Evolutionary conservation across 495 filamentous ascomycete species (phyloP).

Genomic region (Mycothermus thermophilus): DNA sequence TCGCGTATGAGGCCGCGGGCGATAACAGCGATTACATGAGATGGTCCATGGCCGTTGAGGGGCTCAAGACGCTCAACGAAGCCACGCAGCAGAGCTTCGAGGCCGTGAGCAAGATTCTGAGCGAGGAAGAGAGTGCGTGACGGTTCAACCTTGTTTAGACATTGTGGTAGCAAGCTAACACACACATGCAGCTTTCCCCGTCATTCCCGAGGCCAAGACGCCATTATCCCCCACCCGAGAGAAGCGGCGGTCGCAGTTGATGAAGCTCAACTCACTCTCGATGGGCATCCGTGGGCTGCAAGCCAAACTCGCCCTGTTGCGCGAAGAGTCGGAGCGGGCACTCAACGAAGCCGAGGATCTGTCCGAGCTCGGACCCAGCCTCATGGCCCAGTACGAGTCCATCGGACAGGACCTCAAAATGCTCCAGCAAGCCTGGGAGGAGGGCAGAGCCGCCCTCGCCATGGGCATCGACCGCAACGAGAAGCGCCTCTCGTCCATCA

Average conservation of each 20-base stretch:
- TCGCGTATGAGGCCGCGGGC: slow-evolving; percentile 79
- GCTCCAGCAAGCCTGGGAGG: slow-evolving; percentile 83
- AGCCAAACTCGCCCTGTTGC: slow-evolving; percentile 83
- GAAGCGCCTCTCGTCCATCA: slow-evolving; percentile 55
- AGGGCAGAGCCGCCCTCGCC: slow-evolving; percentile 61
- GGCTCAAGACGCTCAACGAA: slow-evolving; percentile 48
- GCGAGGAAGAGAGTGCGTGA: slow-evolving; percentile 68
- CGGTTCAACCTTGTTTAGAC: neutral
- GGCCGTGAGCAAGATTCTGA: slow-evolving; percentile 51
- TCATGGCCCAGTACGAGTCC: slow-evolving; percentile 85
- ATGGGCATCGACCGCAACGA: slow-evolving; percentile 60
- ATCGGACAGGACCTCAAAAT: slow-evolving; percentile 76
- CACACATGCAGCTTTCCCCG: slow-evolving; percentile 23
- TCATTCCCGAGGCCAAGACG: slow-evolving; percentile 42
- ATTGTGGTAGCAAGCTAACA: no score
- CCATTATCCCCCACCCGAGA: slow-evolving; percentile 66
- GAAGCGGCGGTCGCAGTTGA: slow-evolving; percentile 66
- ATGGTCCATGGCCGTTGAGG: slow-evolving; percentile 68
- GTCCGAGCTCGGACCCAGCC: slow-evolving; percentile 54
- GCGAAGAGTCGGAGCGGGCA: slow-evolving; percentile 72
- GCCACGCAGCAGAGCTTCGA: slow-evolving; percentile 42
- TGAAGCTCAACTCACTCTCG: slow-evolving; percentile 73
- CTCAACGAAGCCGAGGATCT: slow-evolving; percentile 62
- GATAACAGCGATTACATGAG: slow-evolving; percentile 61
- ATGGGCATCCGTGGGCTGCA: slow-evolving; percentile 85